A percentile compares a stretch with the other conserved stretches of the same genome.
phyloP scores from a whole-genome alignment of 306 rosid species.

The Cajanus cajan region DNA sequence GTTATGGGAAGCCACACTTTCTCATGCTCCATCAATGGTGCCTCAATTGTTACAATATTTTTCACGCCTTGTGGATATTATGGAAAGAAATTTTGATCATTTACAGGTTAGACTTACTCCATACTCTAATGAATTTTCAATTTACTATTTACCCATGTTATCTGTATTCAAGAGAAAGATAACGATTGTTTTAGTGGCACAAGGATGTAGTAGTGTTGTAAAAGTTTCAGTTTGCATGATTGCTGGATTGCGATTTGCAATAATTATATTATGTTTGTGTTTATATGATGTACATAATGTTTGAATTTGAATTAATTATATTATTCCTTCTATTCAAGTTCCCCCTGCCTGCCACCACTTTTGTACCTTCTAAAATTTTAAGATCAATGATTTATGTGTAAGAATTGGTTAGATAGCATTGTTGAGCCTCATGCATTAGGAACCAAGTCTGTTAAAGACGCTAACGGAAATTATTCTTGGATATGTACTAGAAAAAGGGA shows the following conservation, averaged over 20 bases:
- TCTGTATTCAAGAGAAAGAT: conserved; percentile 8
- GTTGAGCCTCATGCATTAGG: background rate
- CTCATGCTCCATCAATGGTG: conserved; percentile 91
- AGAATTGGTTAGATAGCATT: background rate
- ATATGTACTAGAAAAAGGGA: background rate
- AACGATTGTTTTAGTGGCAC: background rate
- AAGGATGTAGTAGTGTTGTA: conserved; percentile 21
- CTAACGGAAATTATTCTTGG: background rate
- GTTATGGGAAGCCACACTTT: conserved; percentile 98
- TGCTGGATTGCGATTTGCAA: background rate
- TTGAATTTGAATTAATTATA: conserved; percentile 14
- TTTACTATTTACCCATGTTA: conserved; percentile 2
- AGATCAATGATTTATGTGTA: background rate
- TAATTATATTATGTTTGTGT: background rate
- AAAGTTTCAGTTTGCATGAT: background rate
- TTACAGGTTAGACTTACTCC: conserved; percentile 67
- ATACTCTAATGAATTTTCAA: conserved; percentile 5
- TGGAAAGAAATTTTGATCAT: conserved; percentile 92
- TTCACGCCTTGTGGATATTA: conserved; percentile 74
- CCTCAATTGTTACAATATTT: conserved; percentile 77
- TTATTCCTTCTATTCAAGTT: background rate
- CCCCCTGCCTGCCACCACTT: background rate
- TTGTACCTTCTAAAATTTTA: conserved; percentile 11
- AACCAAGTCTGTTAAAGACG: conserved; percentile 5
- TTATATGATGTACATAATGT: background rate